A percentile compares a stretch with the other conserved stretches of the same genome.
Evolutionary conservation across 2,329 filamentous ascomycete genomes (phyloP).

Genomic region (Epichloe scottii): DNA sequence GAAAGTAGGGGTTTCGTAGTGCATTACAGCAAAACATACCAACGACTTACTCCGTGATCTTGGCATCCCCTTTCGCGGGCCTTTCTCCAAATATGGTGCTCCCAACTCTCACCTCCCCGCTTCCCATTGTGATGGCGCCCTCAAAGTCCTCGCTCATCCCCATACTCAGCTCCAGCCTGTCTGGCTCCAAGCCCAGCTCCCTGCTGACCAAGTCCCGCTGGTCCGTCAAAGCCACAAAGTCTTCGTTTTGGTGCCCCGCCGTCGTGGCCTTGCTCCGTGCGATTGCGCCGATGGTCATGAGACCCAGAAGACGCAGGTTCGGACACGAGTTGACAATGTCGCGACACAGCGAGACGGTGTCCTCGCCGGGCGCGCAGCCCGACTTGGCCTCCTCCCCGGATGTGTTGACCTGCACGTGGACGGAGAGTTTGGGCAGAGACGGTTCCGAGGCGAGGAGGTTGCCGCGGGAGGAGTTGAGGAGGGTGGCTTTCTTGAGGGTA

Average conservation of each 20-base stretch:
- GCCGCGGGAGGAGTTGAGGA: slow-evolving; percentile 65
- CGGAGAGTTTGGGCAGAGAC: slow-evolving; percentile 38
- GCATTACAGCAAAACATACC: no score
- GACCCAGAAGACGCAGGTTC: slow-evolving; percentile 59
- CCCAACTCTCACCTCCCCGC: slow-evolving; percentile 79
- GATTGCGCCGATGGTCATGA: slow-evolving; percentile 98
- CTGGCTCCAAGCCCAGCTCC: slow-evolving; percentile 33
- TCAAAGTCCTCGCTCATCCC: slow-evolving; percentile 98
- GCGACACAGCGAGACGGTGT: slow-evolving; percentile 52
- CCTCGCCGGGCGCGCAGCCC: slow-evolving; percentile 56
- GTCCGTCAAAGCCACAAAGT: slow-evolving; percentile 59
- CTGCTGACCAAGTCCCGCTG: slow-evolving; percentile 57
- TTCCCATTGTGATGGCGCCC: slow-evolving; percentile 71
- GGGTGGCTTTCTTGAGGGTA: slow-evolving; percentile 70
- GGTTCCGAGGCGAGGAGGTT: slow-evolving; percentile 34
- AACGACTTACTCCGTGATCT: slow-evolving; percentile 37
- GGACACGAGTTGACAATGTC: slow-evolving; percentile 61
- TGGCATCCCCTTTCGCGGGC: slow-evolving; percentile 67
- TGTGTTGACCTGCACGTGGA: slow-evolving; percentile 94
- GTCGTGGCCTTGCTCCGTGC: slow-evolving; percentile 66
- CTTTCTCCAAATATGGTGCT: slow-evolving; percentile 87
- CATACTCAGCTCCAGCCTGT: slow-evolving; percentile 81
- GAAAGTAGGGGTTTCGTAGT: no score
- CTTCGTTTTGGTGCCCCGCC: slow-evolving; percentile 75
- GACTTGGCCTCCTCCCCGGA: slow-evolving; percentile 79